A percentile compares a stretch with the other conserved stretches of the same genome.
phyloP scores from a whole-genome alignment of 148 eudicot genomes.

The Camellia lanceoleosa region DNA sequence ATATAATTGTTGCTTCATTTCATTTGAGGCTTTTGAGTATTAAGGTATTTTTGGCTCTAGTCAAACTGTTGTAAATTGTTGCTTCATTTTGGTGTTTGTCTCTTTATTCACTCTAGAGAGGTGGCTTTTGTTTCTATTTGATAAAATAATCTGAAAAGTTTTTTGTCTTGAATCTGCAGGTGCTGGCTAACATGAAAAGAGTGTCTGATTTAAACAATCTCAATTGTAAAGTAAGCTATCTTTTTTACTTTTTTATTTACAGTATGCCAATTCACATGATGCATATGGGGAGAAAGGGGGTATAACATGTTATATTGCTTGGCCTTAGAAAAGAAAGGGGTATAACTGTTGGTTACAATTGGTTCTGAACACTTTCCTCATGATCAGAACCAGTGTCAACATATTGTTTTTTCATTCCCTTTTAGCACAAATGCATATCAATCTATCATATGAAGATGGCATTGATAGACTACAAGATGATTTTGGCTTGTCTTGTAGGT shows the following conservation, averaged over 20 bases:
- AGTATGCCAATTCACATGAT: neutral
- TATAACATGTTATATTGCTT: neutral
- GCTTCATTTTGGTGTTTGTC: neutral
- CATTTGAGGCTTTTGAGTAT: too few relatives aligned
- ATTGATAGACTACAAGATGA: neutral
- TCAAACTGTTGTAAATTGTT: neutral
- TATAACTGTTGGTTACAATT: neutral
- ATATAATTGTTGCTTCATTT: neutral
- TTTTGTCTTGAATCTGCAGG: conserved; percentile 46
- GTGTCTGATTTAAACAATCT: too few relatives aligned
- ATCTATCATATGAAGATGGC: neutral
- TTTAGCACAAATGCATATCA: conserved; percentile 9
- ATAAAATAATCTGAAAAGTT: neutral
- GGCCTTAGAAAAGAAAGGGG: neutral
- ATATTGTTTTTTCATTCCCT: neutral
- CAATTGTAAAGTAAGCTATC: conserved; percentile 1
- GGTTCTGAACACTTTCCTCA: conserved; percentile 2
- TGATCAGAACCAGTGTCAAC: neutral
- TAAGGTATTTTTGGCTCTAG: too few relatives aligned
- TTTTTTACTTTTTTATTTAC: neutral
- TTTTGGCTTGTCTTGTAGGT: conserved; percentile 43
- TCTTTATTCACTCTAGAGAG: neutral
- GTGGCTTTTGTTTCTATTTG: neutral
- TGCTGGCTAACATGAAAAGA: conserved; percentile 63
- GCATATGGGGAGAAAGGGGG: neutral